Evolutionary conservation across 495 filamentous ascomycete species (phyloP), one percentile per base, ranked within the genome.

Genomic region (Penicillium angulare): DNA sequence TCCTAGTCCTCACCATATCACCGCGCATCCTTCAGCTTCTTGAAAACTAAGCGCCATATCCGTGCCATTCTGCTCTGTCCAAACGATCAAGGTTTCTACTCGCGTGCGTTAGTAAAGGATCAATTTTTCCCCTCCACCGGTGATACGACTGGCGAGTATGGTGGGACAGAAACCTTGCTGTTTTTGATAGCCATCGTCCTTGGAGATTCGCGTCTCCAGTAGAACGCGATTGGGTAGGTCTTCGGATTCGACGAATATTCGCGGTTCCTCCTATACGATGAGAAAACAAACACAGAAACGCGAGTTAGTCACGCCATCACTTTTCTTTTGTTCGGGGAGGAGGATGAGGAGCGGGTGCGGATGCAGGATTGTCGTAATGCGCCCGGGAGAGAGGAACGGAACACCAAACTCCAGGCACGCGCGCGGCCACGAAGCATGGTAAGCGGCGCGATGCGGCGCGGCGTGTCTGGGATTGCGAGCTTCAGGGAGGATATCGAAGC

Each of bases 21-120:
- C 77, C 9, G 86, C 84, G 67, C 93, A 98, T 13, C 95, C 93
- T 50, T 97, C 93, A 3, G 93, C 87, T 68, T 97, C 95, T 70
- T 98, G 93, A 68, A 98, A 98, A 68, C 92, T 97, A 47, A 98
- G 79, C 26, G 93, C 93, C 93, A 98, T 97, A 64, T 98, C 93
- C 49, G 88, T 85, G 22, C 87, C 87, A 72, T 82, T 88, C 34
- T 67, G 71, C 63, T 98, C 93, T 16, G 93, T 97, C 93, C 93
- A 98, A 38, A 98, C 91, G 39, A 98, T 98, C 38, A 98, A 81
- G 13, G 93, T 98, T 68, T 97, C 93, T 91, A 68, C 43, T 59
- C 26, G 59, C 52, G 49, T 56, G 43, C 58, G 52, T 57, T 46
- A 42, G 48, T 71, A 47, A 72, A 65, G 31, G 49, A 47, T 55